Percentiles rank a stretch among this genome's conserved stretches.
These are phyloP conservation scores for Pyrenochaeta sp. DNA, from an alignment of 2,329 filamentous ascomycete genomes.

Conservation along the genomic window DNA sequence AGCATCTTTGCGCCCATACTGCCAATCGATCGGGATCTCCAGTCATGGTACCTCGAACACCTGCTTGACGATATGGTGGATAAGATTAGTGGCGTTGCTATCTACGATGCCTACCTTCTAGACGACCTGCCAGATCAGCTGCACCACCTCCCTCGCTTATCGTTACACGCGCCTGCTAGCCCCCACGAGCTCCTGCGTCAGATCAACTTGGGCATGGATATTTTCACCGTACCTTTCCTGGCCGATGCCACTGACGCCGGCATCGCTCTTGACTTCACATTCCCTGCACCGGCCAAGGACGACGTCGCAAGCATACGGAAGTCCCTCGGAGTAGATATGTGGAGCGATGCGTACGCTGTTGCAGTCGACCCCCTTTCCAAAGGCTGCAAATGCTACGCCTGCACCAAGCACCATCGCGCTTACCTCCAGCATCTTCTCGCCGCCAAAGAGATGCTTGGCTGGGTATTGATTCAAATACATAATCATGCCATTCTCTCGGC, in stretches of 20 bases:
- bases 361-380: slow-evolving; percentile 68
- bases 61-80: slow-evolving; percentile 70
- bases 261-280: slow-evolving; percentile 81
- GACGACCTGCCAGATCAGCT: slow-evolving; percentile 71
- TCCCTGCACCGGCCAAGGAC: slow-evolving; percentile 60
- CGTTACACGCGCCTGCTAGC: slow-evolving; percentile 72
- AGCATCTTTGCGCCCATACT: slow-evolving; percentile 71
- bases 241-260: slow-evolving; percentile 80
- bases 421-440: slow-evolving; percentile 87
- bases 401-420: slow-evolving; percentile 82
- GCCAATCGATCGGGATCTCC: slow-evolving; percentile 76
- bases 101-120: slow-evolving; percentile 78
- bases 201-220: slow-evolving; percentile 77
- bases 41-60: slow-evolving; percentile 80
- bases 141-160: slow-evolving; percentile 73
- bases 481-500: slow-evolving; percentile 77
- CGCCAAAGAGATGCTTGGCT: slow-evolving; percentile 96
- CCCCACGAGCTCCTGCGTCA: slow-evolving; percentile 83
- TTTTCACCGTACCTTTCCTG: slow-evolving; percentile 81
- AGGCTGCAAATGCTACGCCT: slow-evolving; percentile 82
- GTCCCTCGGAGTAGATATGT: slow-evolving; percentile 79
- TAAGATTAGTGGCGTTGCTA: slow-evolving; percentile 70
- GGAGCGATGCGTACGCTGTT: slow-evolving; percentile 66
- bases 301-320: slow-evolving; percentile 19
- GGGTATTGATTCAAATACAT: slow-evolving; percentile 91